Evolutionary conservation across 2,329 filamentous ascomycete species (phyloP).

Genomic region (Chalara sp.): DNA sequence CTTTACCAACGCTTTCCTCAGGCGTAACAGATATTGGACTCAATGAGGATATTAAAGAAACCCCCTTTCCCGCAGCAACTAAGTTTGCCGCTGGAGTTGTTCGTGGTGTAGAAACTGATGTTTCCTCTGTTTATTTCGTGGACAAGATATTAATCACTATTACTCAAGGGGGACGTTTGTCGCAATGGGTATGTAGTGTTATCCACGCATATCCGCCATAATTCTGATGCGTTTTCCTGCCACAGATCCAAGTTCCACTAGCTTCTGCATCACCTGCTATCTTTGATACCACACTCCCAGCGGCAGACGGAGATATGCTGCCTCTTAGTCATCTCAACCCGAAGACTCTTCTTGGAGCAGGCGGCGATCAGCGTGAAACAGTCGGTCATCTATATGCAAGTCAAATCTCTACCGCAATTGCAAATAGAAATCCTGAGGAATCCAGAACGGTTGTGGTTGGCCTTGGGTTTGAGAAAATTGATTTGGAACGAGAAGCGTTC

Average conservation of each 20-base stretch:
- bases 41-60: constrained; percentile 8
- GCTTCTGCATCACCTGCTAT: constrained; percentile 58
- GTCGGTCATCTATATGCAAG: constrained; percentile 83
- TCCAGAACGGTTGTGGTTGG: constrained; percentile 55
- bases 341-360: constrained; percentile 79
- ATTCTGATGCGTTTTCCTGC: neutral
- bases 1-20: constrained; percentile 9
- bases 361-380: constrained; percentile 71
- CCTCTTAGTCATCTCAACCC: constrained; percentile 80
- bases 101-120: constrained; percentile 63
- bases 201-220: neutral
- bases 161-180: constrained; percentile 75
- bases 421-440: constrained; percentile 61
- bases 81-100: constrained; percentile 50
- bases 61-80: constrained; percentile 21
- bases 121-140: constrained; percentile 66
- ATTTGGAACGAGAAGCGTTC: constrained; percentile 44
- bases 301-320: constrained; percentile 38
- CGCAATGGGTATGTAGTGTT: constrained; percentile 73
- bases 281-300: constrained; percentile 42
- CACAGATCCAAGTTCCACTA: constrained; percentile 71
- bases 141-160: constrained; percentile 91
- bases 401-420: constrained; percentile 77
- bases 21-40: constrained; percentile 6
- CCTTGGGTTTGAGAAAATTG: constrained; percentile 46